These are phyloP conservation scores for Fistulina hepatica DNA, from an alignment of 1,284 basidiomycete genomes.

Conservation along the genomic window DNA sequence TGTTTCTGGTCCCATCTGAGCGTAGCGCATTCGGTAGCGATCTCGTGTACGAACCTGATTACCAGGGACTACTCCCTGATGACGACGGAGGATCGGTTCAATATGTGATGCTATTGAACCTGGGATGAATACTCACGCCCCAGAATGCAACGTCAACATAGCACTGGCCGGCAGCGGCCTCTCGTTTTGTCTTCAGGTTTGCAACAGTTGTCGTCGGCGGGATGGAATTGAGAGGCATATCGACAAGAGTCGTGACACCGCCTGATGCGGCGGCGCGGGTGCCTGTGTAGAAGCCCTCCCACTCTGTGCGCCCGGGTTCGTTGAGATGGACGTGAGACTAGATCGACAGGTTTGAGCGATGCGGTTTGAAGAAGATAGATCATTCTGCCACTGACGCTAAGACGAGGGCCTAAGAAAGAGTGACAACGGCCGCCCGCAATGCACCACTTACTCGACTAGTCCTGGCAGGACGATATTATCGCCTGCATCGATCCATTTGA, in stretches of 20 bases:
- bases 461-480: constrained; percentile 69
- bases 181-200: constrained; percentile 61
- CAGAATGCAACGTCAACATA: constrained; percentile 87
- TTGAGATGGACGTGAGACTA: constrained; percentile 91
- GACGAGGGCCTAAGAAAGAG: too few relatives aligned
- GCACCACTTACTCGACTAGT: constrained; percentile 64
- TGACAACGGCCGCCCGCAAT: constrained; percentile 2
- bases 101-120: too few relatives aligned
- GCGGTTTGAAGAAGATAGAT: constrained; percentile 5
- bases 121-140: too few relatives aligned
- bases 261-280: constrained; percentile 82
- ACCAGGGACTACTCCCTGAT: constrained; percentile 83
- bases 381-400: too few relatives aligned
- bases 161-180: constrained; percentile 63
- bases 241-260: constrained; percentile 84
- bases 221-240: constrained; percentile 94
- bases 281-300: constrained; percentile 91
- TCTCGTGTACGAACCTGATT: constrained; percentile 49
- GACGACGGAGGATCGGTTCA: too few relatives aligned
- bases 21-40: not conserved
- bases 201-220: constrained; percentile 83
- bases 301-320: constrained; percentile 83
- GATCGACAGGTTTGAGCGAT: constrained; percentile 11
- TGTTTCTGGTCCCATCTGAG: constrained; percentile 36
- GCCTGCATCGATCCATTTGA: constrained; percentile 51